These are phyloP conservation scores for Ustulina deusta DNA, from an alignment of 2,329 filamentous ascomycete species.

Conservation along the genomic window DNA sequence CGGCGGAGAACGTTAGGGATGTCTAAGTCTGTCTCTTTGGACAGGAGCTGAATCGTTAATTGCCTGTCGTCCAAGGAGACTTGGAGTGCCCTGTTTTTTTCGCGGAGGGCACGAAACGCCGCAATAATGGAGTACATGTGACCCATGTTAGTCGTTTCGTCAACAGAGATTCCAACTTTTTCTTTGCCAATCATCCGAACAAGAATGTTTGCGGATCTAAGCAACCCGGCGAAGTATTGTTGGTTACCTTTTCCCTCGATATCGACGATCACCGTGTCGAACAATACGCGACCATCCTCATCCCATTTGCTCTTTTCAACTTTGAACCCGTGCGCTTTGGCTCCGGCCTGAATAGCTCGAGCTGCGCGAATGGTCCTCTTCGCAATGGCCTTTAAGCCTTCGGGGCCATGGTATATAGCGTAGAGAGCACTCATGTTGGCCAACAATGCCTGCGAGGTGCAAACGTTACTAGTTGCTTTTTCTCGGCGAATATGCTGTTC, in stretches of 20 bases:
- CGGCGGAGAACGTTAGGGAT: slow-evolving; percentile 74
- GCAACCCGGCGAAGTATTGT: slow-evolving; percentile 63
- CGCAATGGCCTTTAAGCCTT: slow-evolving; percentile 85
- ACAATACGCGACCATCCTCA: slow-evolving; percentile 70
- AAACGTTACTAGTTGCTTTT: slow-evolving; percentile 98
- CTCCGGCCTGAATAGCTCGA: slow-evolving; percentile 73
- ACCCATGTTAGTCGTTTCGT: slow-evolving; percentile 75
- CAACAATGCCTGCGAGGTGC: slow-evolving; percentile 91
- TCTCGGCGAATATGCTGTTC: slow-evolving; percentile 97
- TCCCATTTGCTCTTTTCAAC: slow-evolving; percentile 69
- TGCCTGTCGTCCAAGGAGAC: not conserved
- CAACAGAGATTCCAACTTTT: slow-evolving; percentile 79
- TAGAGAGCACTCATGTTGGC: slow-evolving; percentile 98
- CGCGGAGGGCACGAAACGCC: slow-evolving; percentile 30
- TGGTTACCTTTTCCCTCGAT: slow-evolving; percentile 61
- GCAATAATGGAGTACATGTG: slow-evolving; percentile 54
- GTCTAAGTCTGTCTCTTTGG: slow-evolving; percentile 53
- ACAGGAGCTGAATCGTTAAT: slow-evolving; percentile 52
- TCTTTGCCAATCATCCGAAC: slow-evolving; percentile 71
- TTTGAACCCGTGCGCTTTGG: slow-evolving; percentile 72
- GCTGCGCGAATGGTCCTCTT: slow-evolving; percentile 79
- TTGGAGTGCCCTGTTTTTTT: slow-evolving; percentile 1
- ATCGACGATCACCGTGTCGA: slow-evolving; percentile 83
- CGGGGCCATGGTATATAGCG: slow-evolving; percentile 90
- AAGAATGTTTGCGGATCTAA: slow-evolving; percentile 66